Percentiles rank a stretch among this genome's conserved stretches.
phyloP scores from a whole-genome alignment of 805 yeast genomes.

The Kazachstania psychrophila region DNA sequence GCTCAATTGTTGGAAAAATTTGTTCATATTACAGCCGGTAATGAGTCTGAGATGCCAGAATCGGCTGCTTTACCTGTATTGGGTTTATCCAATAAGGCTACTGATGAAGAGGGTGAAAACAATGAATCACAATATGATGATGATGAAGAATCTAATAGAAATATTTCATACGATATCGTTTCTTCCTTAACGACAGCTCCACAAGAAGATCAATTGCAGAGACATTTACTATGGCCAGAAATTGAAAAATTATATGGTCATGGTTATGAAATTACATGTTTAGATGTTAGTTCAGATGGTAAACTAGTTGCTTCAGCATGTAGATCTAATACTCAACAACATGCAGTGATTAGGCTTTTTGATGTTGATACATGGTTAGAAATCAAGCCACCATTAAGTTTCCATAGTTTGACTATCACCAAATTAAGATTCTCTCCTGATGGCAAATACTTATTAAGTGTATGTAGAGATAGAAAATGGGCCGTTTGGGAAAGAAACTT shows the following conservation, averaged over 20 bases:
- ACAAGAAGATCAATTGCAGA: constrained; percentile 79
- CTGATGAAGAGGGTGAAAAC: constrained; percentile 39
- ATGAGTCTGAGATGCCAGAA: constrained; percentile 46
- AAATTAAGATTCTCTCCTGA: constrained; percentile 67
- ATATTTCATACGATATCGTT: constrained; percentile 40
- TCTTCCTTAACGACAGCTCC: constrained; percentile 53
- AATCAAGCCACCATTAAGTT: constrained; percentile 44
- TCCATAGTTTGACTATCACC: constrained; percentile 81
- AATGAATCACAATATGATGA: constrained; percentile 35
- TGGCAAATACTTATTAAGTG: constrained; percentile 56
- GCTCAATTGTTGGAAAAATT: constrained; percentile 49
- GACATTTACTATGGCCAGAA: constrained; percentile 93
- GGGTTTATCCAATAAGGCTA: constrained; percentile 88
- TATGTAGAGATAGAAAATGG: constrained; percentile 83
- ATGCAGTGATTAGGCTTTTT: constrained; percentile 78
- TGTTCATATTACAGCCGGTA: constrained; percentile 36
- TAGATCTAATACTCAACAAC: constrained; percentile 71
- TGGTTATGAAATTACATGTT: constrained; percentile 84
- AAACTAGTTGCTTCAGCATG: constrained; percentile 79
- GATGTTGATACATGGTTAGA: constrained; percentile 55
- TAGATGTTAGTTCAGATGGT: constrained; percentile 60
- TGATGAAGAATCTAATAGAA: constrained; percentile 28
- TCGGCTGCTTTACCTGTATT: constrained; percentile 87
- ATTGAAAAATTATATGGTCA: constrained; percentile 92
- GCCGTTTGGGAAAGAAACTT: constrained; percentile 55